These are phyloP conservation scores for Psilocybe azurescens DNA, from an alignment of 768 basidiomycete species.

Conservation along the genomic window DNA sequence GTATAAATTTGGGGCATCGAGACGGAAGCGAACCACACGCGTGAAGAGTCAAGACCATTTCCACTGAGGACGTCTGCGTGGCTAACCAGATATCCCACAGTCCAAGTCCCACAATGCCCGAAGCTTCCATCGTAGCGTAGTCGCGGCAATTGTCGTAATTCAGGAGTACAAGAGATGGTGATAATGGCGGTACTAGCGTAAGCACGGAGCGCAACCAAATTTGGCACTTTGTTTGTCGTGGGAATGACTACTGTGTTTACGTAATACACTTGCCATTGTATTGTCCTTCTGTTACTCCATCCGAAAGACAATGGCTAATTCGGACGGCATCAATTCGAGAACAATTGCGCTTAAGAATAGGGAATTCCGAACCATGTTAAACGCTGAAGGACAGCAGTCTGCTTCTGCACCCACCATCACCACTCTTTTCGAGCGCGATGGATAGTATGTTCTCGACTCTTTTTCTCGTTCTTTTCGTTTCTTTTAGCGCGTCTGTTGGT, in stretches of 20 bases:
- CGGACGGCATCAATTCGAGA: background rate
- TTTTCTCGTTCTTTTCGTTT: slow-evolving; percentile 36
- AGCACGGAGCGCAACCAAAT: background rate
- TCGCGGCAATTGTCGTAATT: no score
- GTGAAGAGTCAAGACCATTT: no score
- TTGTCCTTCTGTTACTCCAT: background rate
- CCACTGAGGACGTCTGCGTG: no score
- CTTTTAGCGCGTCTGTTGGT: slow-evolving; percentile 42
- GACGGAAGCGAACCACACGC: no score
- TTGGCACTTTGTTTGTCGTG: background rate
- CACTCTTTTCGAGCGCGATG: slow-evolving; percentile 22
- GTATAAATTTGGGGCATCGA: no score
- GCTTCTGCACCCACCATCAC: slow-evolving; percentile 23
- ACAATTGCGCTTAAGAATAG: slow-evolving; percentile 1
- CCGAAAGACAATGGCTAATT: background rate
- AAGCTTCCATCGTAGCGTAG: no score
- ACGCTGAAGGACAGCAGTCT: slow-evolving; percentile 7
- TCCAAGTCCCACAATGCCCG: no score
- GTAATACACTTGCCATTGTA: background rate
- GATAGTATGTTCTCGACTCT: slow-evolving; percentile 38
- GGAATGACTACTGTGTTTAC: background rate
- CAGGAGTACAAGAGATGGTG: no score
- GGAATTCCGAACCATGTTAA: background rate
- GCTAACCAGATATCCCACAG: no score
- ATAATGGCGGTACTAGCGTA: no score